Conservation (phyloP, 495 filamentous ascomycete genomes). For the Aspergillus conjunctus region DNA sequence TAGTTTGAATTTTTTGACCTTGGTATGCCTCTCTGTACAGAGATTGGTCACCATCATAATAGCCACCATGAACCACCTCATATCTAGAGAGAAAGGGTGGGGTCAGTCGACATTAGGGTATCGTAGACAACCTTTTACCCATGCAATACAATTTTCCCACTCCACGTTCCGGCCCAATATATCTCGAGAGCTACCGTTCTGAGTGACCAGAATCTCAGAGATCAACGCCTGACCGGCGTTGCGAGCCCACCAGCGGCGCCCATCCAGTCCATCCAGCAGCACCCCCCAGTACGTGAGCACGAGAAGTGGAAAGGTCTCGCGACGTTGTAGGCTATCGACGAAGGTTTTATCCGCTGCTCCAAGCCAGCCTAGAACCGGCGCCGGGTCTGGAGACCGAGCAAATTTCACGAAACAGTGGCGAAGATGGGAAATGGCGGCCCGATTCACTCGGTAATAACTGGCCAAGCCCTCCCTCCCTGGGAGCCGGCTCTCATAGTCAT, state of each 20-base stretch:
- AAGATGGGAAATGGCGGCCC: slow-evolving; percentile 28
- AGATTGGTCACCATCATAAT: too few species aligned
- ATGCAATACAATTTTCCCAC: slow-evolving; percentile 30
- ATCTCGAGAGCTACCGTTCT: slow-evolving; percentile 4
- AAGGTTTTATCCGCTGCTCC: slow-evolving; percentile 32
- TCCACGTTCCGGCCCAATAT: slow-evolving; percentile 7
- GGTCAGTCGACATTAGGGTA: neutral
- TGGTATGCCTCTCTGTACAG: too few species aligned
- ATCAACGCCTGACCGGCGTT: slow-evolving; percentile 31
- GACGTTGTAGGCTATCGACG: slow-evolving; percentile 25
- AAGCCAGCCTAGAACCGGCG: slow-evolving; percentile 34
- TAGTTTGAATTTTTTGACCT: too few species aligned
- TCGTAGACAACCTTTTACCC: slow-evolving; percentile 14
- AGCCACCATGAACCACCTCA: too few species aligned
- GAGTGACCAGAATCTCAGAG: slow-evolving; percentile 24
- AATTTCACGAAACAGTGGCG: slow-evolving; percentile 33
- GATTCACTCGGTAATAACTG: neutral
- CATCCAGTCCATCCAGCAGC: slow-evolving; percentile 29
- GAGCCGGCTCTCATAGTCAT: too few species aligned
- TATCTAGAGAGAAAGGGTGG: too few species aligned
- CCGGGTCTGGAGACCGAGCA: slow-evolving; percentile 23
- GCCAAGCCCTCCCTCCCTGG: slow-evolving; percentile 11
- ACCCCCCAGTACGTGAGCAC: slow-evolving; percentile 37
- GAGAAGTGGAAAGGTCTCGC: slow-evolving; percentile 30
- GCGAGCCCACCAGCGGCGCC: slow-evolving; percentile 34